Conservation (phyloP, 768 basidiomycete species). For the Dictyophora rubrovolvata region DNA sequence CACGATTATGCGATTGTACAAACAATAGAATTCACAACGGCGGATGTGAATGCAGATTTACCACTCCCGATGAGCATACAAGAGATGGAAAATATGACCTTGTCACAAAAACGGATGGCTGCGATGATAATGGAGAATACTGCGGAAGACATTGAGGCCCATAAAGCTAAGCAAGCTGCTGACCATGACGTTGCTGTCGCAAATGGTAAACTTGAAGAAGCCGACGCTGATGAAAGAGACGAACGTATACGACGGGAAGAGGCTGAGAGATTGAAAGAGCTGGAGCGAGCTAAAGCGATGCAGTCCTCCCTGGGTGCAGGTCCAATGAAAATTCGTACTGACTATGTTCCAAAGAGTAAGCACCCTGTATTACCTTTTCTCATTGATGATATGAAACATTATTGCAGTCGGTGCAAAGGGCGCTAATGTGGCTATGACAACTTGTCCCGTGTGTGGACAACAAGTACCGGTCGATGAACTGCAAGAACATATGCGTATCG, state of each 20-base stretch:
- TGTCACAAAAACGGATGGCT: conserved; percentile 96
- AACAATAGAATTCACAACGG: conserved; percentile 93
- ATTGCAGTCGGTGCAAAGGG: conserved; percentile 56
- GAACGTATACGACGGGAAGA: conserved; percentile 58
- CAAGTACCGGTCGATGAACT: conserved; percentile 93
- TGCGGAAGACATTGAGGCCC: conserved; percentile 75
- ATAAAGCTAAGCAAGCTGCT: conserved; percentile 70
- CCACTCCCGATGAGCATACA: conserved; percentile 95
- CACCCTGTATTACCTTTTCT: conserved; percentile 10
- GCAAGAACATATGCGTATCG: conserved; percentile 97
- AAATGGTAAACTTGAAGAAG: conserved; percentile 63
- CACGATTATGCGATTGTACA: conserved; percentile 98
- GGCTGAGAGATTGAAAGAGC: conserved; percentile 57
- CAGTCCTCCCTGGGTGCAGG: conserved; percentile 68
- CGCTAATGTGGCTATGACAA: conserved; percentile 63
- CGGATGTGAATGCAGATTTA: conserved; percentile 82
- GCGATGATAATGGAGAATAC: conserved; percentile 97
- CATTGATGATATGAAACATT: conserved; percentile 2
- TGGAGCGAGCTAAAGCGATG: conserved; percentile 69
- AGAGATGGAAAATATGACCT: conserved; percentile 91
- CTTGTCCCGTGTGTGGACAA: conserved; percentile 91
- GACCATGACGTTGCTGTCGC: conserved; percentile 79
- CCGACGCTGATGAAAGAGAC: conserved; percentile 56
- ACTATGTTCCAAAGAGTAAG: conserved; percentile 90
- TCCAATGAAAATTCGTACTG: conserved; percentile 90